Evolutionary conservation across 2,329 filamentous ascomycete genomes (phyloP).

Genomic region (Chaetothyriales sp.): DNA sequence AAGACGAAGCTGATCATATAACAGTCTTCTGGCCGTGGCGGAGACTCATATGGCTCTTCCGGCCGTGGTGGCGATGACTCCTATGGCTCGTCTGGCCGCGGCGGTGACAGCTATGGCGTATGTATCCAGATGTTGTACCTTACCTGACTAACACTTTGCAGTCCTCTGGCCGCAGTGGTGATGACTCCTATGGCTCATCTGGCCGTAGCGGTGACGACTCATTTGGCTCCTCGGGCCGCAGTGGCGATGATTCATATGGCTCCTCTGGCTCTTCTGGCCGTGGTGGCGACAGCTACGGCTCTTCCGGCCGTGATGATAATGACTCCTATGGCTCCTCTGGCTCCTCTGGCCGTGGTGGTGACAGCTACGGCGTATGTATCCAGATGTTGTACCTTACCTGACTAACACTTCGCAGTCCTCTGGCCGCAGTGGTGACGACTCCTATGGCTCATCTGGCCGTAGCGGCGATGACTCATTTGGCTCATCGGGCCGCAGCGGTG

Average conservation of each 20-base stretch:
- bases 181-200: slow-evolving; percentile 10
- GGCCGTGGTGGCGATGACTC: neutral
- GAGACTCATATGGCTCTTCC: slow-evolving; percentile 1
- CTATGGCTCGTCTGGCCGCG: slow-evolving; percentile 1
- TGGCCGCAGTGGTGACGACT: neutral
- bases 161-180: slow-evolving; percentile 6
- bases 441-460: slow-evolving; percentile 7
- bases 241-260: slow-evolving; percentile 8
- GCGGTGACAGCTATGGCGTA: slow-evolving; percentile 3
- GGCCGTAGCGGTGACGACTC: slow-evolving; percentile 8
- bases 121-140: neutral
- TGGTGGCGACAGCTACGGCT: slow-evolving; percentile 11
- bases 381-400: too few species aligned
- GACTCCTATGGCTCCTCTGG: neutral
- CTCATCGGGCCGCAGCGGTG: slow-evolving; percentile 1
- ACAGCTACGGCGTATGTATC: neutral
- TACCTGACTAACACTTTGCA: neutral
- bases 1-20: neutral
- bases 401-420: neutral
- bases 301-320: slow-evolving; percentile 7
- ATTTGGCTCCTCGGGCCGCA: slow-evolving; percentile 5
- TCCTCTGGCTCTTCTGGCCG: slow-evolving; percentile 6
- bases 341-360: slow-evolving; percentile 11
- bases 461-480: slow-evolving; percentile 13
- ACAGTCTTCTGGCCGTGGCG: neutral